Evolutionary conservation across 257 asterid species (phyloP).

Genomic region (Fraxinus pennsylvanica): DNA sequence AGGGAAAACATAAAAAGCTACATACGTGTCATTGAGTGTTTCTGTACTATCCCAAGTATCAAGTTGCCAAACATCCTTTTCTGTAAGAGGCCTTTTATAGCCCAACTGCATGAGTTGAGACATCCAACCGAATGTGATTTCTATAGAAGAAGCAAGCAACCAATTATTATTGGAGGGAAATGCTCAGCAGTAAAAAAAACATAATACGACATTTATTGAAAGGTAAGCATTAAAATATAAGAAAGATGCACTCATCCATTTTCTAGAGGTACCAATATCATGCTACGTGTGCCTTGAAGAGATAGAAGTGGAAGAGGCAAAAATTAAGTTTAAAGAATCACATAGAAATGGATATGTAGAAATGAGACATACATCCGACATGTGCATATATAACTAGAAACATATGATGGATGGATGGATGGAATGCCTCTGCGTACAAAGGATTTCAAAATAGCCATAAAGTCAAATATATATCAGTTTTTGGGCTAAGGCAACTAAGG

Average conservation of each 20-base stretch:
- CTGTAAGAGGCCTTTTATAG: constrained; percentile 84
- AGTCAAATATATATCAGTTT: background rate
- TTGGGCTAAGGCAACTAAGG: background rate
- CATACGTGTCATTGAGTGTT: constrained; percentile 76
- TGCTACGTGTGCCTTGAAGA: background rate
- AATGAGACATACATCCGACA: background rate
- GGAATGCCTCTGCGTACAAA: constrained; percentile 6
- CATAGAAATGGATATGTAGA: constrained; percentile 16
- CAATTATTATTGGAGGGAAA: constrained; percentile 24
- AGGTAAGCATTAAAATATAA: background rate
- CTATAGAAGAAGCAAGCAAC: constrained; percentile 39
- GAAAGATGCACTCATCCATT: background rate
- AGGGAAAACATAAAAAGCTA: constrained; percentile 21
- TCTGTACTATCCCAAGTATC: constrained; percentile 94
- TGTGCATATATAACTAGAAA: too few relatives aligned
- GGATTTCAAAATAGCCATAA: constrained; percentile 14
- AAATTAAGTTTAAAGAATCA: background rate
- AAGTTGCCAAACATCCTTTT: constrained; percentile 96
- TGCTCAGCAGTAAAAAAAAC: constrained; percentile 2
- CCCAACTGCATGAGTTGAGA: constrained; percentile 84
- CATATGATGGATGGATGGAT: constrained; percentile 9
- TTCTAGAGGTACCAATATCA: constrained; percentile 6
- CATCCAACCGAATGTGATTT: constrained; percentile 74
- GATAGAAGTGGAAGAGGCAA: background rate
- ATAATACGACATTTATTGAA: constrained; percentile 3